phyloP scores from a whole-genome alignment of 192 early-diverging fungal species.

The Linnemannia zychae region DNA sequence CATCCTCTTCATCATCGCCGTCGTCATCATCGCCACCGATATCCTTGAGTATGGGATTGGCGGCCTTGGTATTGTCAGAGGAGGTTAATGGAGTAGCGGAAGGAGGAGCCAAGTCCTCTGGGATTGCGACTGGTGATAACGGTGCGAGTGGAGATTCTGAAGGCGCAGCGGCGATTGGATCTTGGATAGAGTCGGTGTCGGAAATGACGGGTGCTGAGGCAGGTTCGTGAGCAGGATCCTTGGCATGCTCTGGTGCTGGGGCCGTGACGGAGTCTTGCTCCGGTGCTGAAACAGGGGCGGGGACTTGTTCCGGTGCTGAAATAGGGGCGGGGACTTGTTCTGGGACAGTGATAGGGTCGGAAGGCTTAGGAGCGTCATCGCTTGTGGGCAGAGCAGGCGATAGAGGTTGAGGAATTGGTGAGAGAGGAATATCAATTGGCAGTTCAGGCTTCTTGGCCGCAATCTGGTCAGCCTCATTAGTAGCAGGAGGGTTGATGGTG shows the following conservation, averaged over 20 bases:
- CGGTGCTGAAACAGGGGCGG: too few species aligned
- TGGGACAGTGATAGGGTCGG: background rate
- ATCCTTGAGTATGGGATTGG: background rate
- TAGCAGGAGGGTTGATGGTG: background rate
- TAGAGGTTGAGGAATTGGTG: background rate
- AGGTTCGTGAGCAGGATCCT: background rate
- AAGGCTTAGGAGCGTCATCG: background rate
- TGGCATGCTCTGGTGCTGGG: background rate
- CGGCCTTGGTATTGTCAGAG: background rate
- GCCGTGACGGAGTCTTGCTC: too few species aligned
- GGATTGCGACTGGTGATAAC: background rate
- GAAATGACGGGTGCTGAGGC: background rate
- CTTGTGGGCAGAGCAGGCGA: background rate
- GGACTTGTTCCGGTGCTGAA: background rate
- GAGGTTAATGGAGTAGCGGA: too few species aligned
- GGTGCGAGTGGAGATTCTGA: background rate
- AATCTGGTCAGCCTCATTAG: background rate
- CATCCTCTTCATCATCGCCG: conserved; percentile 13
- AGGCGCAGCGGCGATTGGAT: background rate
- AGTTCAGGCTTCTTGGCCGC: background rate
- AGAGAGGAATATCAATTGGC: background rate
- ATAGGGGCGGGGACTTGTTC: background rate
- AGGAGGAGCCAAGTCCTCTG: background rate
- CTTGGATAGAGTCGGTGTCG: background rate
- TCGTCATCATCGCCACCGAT: background rate